A percentile compares a stretch with the other conserved stretches of the same genome.
Evolutionary conservation across 331 rosid genomes (phyloP).

Genomic region (Saraca asoca): DNA sequence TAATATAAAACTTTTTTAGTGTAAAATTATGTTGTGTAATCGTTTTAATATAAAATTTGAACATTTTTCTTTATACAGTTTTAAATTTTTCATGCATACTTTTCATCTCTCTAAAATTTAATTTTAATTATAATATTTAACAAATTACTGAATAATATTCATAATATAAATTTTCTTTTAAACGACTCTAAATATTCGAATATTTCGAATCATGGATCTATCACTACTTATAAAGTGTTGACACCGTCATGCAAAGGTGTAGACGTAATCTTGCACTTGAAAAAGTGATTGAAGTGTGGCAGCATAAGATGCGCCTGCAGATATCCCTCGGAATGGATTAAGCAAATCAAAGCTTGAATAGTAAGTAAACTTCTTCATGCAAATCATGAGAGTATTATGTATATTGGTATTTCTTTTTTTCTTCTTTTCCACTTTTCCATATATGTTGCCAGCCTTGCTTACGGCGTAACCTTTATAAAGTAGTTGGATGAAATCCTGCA

Average conservation of each 20-base stretch:
- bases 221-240: no score
- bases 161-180: no score
- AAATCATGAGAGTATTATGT: not conserved
- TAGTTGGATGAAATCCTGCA: no score
- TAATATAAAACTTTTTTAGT: no score
- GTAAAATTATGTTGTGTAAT: no score
- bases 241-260: not conserved
- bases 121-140: no score
- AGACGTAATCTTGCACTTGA: not conserved
- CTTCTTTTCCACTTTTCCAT: not conserved
- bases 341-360: slow-evolving; percentile 16
- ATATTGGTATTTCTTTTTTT: not conserved
- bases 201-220: not conserved
- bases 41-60: no score
- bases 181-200: not conserved
- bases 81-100: no score
- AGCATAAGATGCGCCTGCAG: slow-evolving; percentile 31
- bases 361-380: slow-evolving; percentile 18
- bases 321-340: not conserved
- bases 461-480: no score
- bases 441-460: not conserved
- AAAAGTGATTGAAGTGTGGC: not conserved
- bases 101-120: no score
- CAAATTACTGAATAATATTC: no score
- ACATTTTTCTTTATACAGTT: no score